Base-by-base conservation (phyloP, 2,329 filamentous ascomycete genomes). In the Cordyceps cateniannulata region DNA sequence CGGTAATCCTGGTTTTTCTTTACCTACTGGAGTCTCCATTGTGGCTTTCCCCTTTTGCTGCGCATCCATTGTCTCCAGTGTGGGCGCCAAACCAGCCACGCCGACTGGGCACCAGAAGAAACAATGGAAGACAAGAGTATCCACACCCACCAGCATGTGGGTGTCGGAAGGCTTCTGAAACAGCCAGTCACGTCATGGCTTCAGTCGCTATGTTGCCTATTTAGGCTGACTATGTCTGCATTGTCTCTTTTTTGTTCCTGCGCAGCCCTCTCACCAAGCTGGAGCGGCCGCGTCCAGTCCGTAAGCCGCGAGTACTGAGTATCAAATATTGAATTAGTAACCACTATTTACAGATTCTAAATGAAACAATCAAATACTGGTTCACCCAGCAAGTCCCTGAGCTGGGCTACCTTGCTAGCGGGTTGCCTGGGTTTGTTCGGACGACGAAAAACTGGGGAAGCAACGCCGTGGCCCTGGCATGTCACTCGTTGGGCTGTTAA, bases 121-220 rank as follows among this genome's bases (percentile, higher is more conserved):
- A 35, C 27, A 51, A n/a, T n/a, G n/a, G n/a, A n/a, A n/a, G n/a
- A n/a, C n/a, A 35, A 51, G n/a, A 5, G n/a, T 14, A 7, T 51
- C 50, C 50, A 40, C 50, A 38, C 32, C 49, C 9, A 29, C 32
- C 35, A 38, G 14, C 5, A 3, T 10, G 35, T 35, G 35, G 32
- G 20, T 20, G n/a, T 27, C 49, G 10, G 12, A 12, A 51, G n/a
- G 35, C 22, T 29, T 54, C 18, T 44, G 38, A 54, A 54, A 54
- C 51, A 27, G 51, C 38, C 51, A 54, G 38, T 54, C 24, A 54
- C 51, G 51, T 54, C 51, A 44, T 54, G 51, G 51, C 20, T 16
- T 53, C 16, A 3, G 12, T 42, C 20, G 20, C 10, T 6, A 3
- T n/a, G 50, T 53, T 53, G 51, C 51, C 51, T 24, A 40, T 40